Base-by-base conservation (phyloP, 2,329 filamentous ascomycete genomes). In the Ophiostoma fasciatum region DNA sequence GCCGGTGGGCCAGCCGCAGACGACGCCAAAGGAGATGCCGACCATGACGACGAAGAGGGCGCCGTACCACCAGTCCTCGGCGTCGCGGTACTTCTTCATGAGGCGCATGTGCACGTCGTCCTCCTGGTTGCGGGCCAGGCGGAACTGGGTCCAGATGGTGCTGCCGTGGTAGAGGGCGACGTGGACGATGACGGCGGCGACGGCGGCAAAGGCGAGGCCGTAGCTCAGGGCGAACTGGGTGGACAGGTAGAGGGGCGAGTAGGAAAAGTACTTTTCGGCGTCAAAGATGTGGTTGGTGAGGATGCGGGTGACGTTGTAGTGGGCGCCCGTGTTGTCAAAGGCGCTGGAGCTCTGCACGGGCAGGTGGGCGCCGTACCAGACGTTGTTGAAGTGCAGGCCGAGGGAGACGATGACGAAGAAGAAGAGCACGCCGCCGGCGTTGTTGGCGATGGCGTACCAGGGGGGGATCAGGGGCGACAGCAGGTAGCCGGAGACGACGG, bases 191-290 rank as follows among this genome's bases (percentile, higher is more conserved):
- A 74, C 71, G 9, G 73, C 69, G 0, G 71, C 64, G 20, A 80
- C 65, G 17, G 74, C 71, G n/a, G 77, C 77, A 35, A 46, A 46
- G 3, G 44, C 40, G 10, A 80, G 57, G 2, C 74, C 75, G 46
- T 81, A 74, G 7, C 61, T 57, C 26, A 74, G 51, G 3, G 66
- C 64, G 41, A 71, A 81, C 41, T 77, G 74, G 0, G 74, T 66
- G 3, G 72, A 64, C 15, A 81, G 58, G 48, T 70, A 80, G 4
- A 79, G 61, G 2, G 76, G 76, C 15, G 75, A 80, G 51, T 81
- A 80, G 17, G 60, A 58, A 42, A 66, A 58, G 52, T 81, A 81
- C 12, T 68, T 68, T 3, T 61, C 63, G 46, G 66, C 63, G 50
- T 79, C 67, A 40, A 81, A 69, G n/a, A 66, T 60, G 37, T 62